Evolutionary conservation across 345 rosid species (phyloP), one percentile per base, ranked within the genome.

Genomic region (Corymbia maculata): DNA sequence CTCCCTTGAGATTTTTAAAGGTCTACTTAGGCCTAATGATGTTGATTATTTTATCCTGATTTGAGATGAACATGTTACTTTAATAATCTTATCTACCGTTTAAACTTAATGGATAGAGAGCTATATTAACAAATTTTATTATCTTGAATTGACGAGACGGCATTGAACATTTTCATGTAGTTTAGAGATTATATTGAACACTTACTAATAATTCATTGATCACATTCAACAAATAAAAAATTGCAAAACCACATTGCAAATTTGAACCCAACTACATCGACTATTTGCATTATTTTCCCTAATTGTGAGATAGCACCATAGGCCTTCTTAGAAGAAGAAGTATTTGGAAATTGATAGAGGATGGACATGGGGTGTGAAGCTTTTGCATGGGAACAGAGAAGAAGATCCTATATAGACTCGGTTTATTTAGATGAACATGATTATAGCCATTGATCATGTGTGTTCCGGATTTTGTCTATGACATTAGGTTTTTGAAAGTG

Each of bases 171-270:
- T 68, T 16, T 68, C 1, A 32, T 2, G 13, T 32, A 16, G 13
- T 68, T 32, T 8, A 32, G 2, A 8, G 10, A 68, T 4, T 8
- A 4, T 1, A 1, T 32, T 9, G 13, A 68, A 68, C 1, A 70
- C 16, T 70, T 17, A 70, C 1, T 5, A 30, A 6, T 70, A 70
- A 13, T 32, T 70, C 11, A 70, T 2, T 13, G 1, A 32, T 8
- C 5, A 32, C 22, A 6, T 19, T 8, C 4, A 42, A 8, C 1
- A 8, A 68, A 68, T 5, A 16, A 32, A 68, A 2, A 9, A 10
- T 68, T 1, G 0, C 0, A 12, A 1, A 3, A 68, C 0, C 21
- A 32, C 11, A 32, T 68, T 17, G 9, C 6, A 16, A 30, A 17
- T 30, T 66, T n/a, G 42, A 4, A 36, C 42, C 42, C 42, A 36